A percentile compares a stretch with the other conserved stretches of the same genome.
Evolutionary conservation across 129 eudicot species (phyloP).

Genomic region (Chrysanthemum lavandulifolium): DNA sequence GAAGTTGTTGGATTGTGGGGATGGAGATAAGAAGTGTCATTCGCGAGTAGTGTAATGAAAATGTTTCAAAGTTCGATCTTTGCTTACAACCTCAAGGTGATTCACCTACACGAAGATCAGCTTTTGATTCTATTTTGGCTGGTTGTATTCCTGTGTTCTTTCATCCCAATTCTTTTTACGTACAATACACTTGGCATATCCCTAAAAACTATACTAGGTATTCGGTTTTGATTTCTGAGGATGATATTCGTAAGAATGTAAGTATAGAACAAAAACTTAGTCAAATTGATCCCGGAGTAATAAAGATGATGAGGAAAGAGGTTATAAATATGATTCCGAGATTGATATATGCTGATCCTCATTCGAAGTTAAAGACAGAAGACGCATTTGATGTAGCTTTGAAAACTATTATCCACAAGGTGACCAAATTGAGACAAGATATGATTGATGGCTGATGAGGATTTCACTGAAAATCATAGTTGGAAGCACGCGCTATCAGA

Average conservation of each 20-base stretch:
- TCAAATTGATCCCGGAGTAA: background rate
- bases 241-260: slow-evolving; percentile 17
- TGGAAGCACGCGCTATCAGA: too few relatives aligned
- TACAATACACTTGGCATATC: slow-evolving; percentile 23
- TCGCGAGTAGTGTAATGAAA: slow-evolving; percentile 47
- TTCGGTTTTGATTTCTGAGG: slow-evolving; percentile 10
- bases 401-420: too few relatives aligned
- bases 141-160: slow-evolving; percentile 22
- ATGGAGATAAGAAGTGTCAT: slow-evolving; percentile 29
- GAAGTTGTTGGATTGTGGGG: slow-evolving; percentile 42
- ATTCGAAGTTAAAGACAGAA: too few relatives aligned
- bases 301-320: too few relatives aligned
- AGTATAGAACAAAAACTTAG: slow-evolving; percentile 4
- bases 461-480: too few relatives aligned
- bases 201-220: background rate
- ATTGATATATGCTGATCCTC: too few relatives aligned
- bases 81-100: slow-evolving; percentile 23
- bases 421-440: too few relatives aligned
- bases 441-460: too few relatives aligned
- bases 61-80: slow-evolving; percentile 20
- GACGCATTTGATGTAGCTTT: too few relatives aligned
- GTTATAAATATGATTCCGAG: too few relatives aligned
- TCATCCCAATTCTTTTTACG: slow-evolving; percentile 13
- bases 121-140: slow-evolving; percentile 26
- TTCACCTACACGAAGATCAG: slow-evolving; percentile 18